Base-by-base conservation (phyloP, 2,329 filamentous ascomycete species). In the Xylaria hypoxylon region DNA sequence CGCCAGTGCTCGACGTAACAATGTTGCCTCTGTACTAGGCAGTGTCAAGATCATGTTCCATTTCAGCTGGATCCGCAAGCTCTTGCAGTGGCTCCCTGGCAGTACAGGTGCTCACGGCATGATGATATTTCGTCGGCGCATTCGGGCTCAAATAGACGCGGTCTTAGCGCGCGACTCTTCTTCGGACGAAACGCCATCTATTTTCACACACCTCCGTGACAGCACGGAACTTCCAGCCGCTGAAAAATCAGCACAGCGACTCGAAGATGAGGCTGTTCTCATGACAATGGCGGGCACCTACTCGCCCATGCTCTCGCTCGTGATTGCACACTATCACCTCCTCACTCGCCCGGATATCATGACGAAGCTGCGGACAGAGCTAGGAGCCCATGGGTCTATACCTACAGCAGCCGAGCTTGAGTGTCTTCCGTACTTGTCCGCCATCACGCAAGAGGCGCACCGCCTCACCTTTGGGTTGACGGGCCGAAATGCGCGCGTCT, bases 401-500 rank as follows among this genome's bases (percentile, higher is more conserved):
- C 50, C 59, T n/a, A 65, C 56, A n/a, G 52, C 68, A 17, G 59
- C 66, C 6, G 69, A 66, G 59, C 59, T 68, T 2, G 66, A 73
- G 53, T 59, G 57, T 24, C 67, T 67, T 8, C 68, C 68, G 5
- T 71, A 68, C 19, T 17, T 69, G 3, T 59, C 62, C 7, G 68
- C 59, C 8, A 42, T 71, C 22, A 28, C 53, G 24, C 69, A 76
- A 68, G 79, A 81, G 59, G 72, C 74, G 6, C 70, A 74, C 15
- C 74, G 79, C 1, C 72, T 83, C 15, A 74, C 72, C 2, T 81
- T 80, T 57, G 80, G 80, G 1, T 70, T 81, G 1, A 79, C 77
- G 13, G 78, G 78, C 3, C 71, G 80, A 4, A 77, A 79, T 42
- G 76, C 78, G 2, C 74, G 80, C 17, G 55, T 71, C 24, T 68